Evolutionary conservation across 2,329 filamentous ascomycete species (phyloP).

Genomic region (Epichloe hybrida): DNA sequence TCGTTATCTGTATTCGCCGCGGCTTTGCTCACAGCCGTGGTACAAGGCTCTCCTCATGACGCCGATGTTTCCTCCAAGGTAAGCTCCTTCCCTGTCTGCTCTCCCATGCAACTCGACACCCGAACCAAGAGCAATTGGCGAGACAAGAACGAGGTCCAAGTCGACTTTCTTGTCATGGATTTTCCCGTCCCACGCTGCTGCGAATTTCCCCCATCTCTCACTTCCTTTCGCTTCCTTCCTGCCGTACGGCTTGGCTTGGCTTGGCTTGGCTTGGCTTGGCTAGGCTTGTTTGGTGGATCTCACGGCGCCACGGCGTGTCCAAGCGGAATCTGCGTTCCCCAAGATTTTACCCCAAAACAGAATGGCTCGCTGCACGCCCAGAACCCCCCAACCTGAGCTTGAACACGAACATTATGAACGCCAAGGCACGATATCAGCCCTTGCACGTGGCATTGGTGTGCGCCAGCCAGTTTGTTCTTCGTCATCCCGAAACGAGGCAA

Average conservation of each 20-base stretch:
- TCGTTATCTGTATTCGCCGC: slow-evolving; percentile 17
- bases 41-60: slow-evolving; percentile 10
- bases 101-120: not conserved
- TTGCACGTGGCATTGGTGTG: not conserved
- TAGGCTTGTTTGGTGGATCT: not conserved
- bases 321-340: not conserved
- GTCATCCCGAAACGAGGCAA: not conserved
- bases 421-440: not conserved
- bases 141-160: too few relatives aligned
- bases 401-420: not conserved
- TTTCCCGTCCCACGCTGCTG: too few relatives aligned
- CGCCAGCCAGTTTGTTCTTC: too few relatives aligned
- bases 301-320: not conserved
- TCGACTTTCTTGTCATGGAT: too few relatives aligned
- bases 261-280: not conserved
- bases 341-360: not conserved
- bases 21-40: slow-evolving; percentile 17
- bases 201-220: too few relatives aligned
- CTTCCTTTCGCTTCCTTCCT: too few relatives aligned
- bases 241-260: not conserved
- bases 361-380: not conserved
- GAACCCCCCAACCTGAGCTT: not conserved
- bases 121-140: not conserved
- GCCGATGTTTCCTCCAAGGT: not conserved
- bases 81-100: not conserved